A percentile compares a stretch with the other conserved stretches of the same genome.
phyloP scores from a whole-genome alignment of 257 asterid species.

The Ophiorrhiza pumila region DNA sequence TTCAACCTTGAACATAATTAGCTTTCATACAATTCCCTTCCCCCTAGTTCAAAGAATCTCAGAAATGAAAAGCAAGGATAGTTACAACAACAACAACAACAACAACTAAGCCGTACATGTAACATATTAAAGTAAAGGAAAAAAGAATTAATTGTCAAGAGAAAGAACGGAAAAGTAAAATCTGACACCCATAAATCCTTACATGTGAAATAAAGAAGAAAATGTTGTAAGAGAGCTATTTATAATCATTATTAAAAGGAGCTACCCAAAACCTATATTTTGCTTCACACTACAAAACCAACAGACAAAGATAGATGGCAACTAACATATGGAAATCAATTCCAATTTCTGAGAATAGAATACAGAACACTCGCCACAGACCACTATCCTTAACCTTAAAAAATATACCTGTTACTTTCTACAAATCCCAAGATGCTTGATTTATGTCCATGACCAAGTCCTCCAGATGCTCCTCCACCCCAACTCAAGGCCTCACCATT shows the following conservation, averaged over 20 bases:
- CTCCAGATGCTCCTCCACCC: constrained; percentile 95
- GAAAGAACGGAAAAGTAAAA: background rate
- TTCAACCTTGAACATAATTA: background rate
- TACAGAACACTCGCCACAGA: background rate
- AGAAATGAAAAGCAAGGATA: background rate
- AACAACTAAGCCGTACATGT: no score
- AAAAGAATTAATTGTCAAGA: background rate
- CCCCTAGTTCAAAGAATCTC: background rate
- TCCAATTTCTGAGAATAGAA: constrained; percentile 7
- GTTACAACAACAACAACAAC: no score
- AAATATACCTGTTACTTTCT: constrained; percentile 62
- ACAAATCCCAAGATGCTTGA: constrained; percentile 71
- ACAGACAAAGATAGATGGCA: background rate
- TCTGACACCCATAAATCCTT: background rate
- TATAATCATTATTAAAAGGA: background rate
- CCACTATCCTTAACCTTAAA: constrained; percentile 14
- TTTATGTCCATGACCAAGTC: constrained; percentile 94
- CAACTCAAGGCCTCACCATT: constrained; percentile 92
- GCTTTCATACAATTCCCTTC: background rate
- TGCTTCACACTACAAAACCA: background rate
- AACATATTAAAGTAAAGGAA: background rate
- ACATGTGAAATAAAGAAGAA: background rate
- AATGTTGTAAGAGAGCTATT: background rate
- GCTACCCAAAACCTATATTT: background rate
- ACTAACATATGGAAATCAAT: background rate